These are phyloP conservation scores for Pythium sp. DNA, from an alignment of 352 stramenopile genomes.

Conservation along the genomic window DNA sequence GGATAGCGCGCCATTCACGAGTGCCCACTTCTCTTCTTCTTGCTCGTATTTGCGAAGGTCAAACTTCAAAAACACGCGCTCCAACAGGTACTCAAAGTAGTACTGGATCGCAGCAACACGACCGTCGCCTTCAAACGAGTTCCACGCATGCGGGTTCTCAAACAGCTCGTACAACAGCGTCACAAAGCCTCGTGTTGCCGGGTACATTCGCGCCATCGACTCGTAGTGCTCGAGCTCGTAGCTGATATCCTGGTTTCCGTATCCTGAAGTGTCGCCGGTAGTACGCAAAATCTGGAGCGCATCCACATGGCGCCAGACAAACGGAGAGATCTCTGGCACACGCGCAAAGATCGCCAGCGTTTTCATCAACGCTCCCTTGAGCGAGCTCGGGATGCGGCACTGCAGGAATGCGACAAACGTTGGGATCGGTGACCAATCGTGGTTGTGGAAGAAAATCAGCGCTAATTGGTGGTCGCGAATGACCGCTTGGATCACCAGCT, in stretches of 20 bases:
- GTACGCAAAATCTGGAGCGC: slow-evolving; percentile 81
- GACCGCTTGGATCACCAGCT: slow-evolving; percentile 75
- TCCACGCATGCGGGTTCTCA: slow-evolving; percentile 71
- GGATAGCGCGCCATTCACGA: slow-evolving; percentile 62
- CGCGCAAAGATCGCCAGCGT: slow-evolving; percentile 73
- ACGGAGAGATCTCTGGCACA: slow-evolving; percentile 75
- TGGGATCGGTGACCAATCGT: slow-evolving; percentile 78
- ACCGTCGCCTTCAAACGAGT: slow-evolving; percentile 69
- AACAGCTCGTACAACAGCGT: slow-evolving; percentile 75
- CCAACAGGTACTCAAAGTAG: slow-evolving; percentile 84
- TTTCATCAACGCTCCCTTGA: slow-evolving; percentile 87
- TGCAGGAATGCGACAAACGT: slow-evolving; percentile 83
- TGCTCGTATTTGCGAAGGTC: slow-evolving; percentile 79
- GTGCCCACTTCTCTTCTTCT: slow-evolving; percentile 81
- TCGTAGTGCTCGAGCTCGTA: slow-evolving; percentile 88
- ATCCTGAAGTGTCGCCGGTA: slow-evolving; percentile 54
- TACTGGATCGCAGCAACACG: slow-evolving; percentile 74
- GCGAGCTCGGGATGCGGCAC: slow-evolving; percentile 76
- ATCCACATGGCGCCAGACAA: slow-evolving; percentile 84
- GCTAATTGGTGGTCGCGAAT: slow-evolving; percentile 70
- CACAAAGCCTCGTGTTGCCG: slow-evolving; percentile 75
- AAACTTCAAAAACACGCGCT: slow-evolving; percentile 85
- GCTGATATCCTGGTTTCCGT: slow-evolving; percentile 72
- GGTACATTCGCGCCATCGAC: slow-evolving; percentile 70
- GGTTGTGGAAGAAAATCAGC: slow-evolving; percentile 85